phyloP scores from a whole-genome alignment of 1,139 yeast species.

The Maudiozyma humilis region DNA sequence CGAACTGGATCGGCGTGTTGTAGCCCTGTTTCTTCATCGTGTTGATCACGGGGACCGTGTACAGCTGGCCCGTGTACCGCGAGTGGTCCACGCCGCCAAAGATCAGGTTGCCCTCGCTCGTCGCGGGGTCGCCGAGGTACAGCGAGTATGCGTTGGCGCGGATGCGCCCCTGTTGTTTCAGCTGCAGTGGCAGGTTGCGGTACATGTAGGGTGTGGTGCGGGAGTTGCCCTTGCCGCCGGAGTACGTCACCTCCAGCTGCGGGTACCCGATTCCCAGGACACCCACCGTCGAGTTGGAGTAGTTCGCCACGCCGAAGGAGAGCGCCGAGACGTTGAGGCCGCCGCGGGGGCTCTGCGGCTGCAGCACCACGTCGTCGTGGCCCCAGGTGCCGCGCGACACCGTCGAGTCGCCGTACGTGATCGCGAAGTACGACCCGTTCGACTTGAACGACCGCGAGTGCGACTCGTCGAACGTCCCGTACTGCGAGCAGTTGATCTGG shows the following conservation, averaged over 20 bases:
- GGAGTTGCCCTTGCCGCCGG: conserved; percentile 24
- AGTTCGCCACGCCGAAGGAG: conserved; percentile 52
- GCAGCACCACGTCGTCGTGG: conserved; percentile 41
- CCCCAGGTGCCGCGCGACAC: conserved; percentile 57
- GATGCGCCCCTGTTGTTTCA: conserved; percentile 49
- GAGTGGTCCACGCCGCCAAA: conserved; percentile 52
- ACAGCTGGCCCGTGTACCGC: conserved; percentile 36
- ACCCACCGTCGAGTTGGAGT: conserved; percentile 46
- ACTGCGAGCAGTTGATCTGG: conserved; percentile 29
- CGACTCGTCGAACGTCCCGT: conserved; percentile 40
- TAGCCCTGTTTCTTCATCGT: conserved; percentile 30
- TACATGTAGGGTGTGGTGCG: conserved; percentile 12
- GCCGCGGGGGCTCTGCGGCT: too few species aligned
- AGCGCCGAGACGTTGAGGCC: conserved; percentile 37
- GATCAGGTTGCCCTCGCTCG: conserved; percentile 40
- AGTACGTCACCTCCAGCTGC: conserved; percentile 41
- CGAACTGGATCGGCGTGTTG: conserved; percentile 35
- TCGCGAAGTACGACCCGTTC: conserved; percentile 40
- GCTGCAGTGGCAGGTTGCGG: conserved; percentile 47
- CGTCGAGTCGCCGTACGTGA: conserved; percentile 53
- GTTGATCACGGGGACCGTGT: conserved; percentile 38
- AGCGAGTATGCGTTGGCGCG: conserved; percentile 47
- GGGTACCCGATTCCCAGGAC: conserved; percentile 57
- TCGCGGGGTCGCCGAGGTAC: conserved; percentile 37
- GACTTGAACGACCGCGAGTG: conserved; percentile 39